Evolutionary conservation across 495 filamentous ascomycete genomes (phyloP), one percentile per base, ranked within the genome.

Genomic region (Talaromyces liani): DNA sequence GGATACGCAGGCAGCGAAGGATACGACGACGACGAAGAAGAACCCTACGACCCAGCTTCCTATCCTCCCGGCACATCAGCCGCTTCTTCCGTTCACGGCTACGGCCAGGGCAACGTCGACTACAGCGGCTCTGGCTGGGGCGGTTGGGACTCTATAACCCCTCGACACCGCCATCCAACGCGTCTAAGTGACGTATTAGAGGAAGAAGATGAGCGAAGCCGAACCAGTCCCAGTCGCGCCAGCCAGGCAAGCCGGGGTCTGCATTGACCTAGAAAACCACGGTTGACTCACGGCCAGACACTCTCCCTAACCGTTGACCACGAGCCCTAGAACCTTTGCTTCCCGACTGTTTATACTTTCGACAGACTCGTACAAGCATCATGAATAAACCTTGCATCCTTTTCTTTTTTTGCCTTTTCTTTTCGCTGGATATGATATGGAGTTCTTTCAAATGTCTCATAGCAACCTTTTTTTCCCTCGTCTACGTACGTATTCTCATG

Each of bases 161-260:
- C 89, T n/a, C 81, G 93, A 57, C 94, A 97, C 76, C 93, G 97
- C 69, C 94, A 98, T 76, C 93, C 93, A 0, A 97, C 93, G 3
- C 80, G 94, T 60, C 77, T 98, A 63, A 97, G 94, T 71, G 94
- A 98, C 79, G 93, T 98, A 10, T 81, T 94, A 9, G 94, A 98
- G 58, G 60, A 62, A 58, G 82, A 85, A 63, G 82, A 85, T 65
- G 82, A 85, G 67, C 77, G 75, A 61, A 85, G 84, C 63, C 75
- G 85, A 49, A 86, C 84, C 39, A 87, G 78, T 66, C 79, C 80
- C 6, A 83, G 81, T 65, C 79, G 82, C 53, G 84, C 84, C 20
- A 85, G 84, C 57, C 67, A 71, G 55, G 74, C 73, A 1, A 77
- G 74, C 53, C 71, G 75, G 45, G 75, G 77, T 66, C 64, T 77